Evolutionary conservation across 2,329 filamentous ascomycete genomes (phyloP).

Genomic region (Cordyceps pruinosa): DNA sequence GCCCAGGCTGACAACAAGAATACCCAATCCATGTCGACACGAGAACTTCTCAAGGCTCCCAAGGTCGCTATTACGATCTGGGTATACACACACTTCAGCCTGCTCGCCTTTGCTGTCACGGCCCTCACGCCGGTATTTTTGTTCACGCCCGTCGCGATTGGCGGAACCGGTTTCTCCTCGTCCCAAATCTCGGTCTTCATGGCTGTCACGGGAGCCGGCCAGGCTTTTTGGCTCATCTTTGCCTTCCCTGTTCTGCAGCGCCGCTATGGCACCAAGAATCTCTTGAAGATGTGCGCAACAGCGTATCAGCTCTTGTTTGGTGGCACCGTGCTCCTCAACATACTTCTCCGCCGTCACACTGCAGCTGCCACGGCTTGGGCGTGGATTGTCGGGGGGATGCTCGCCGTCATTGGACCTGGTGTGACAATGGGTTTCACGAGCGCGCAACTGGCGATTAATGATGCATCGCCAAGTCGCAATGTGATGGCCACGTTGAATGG

Average conservation of each 20-base stretch:
- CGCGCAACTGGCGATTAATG: constrained; percentile 67
- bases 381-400: constrained; percentile 41
- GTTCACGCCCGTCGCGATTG: constrained; percentile 54
- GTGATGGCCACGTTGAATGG: constrained; percentile 67
- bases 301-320: constrained; percentile 59
- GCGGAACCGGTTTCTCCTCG: constrained; percentile 58
- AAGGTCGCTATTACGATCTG: constrained; percentile 61
- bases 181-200: constrained; percentile 61
- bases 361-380: constrained; percentile 37
- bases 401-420: constrained; percentile 49
- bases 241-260: constrained; percentile 62
- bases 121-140: constrained; percentile 62
- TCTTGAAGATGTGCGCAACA: constrained; percentile 49
- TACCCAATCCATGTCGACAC: constrained; percentile 17
- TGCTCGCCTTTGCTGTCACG: constrained; percentile 66
- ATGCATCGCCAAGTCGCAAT: constrained; percentile 57
- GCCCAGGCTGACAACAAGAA: too few species aligned
- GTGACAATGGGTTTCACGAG: constrained; percentile 65
- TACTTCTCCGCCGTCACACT: constrained; percentile 32
- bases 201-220: constrained; percentile 55
- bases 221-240: constrained; percentile 65
- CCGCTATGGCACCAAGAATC: constrained; percentile 58
- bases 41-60: constrained; percentile 49
- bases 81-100: constrained; percentile 57
- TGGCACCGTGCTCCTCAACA: constrained; percentile 49